Conservation (phyloP, 2,329 filamentous ascomycete species). For the Colletotrichum cereale region DNA sequence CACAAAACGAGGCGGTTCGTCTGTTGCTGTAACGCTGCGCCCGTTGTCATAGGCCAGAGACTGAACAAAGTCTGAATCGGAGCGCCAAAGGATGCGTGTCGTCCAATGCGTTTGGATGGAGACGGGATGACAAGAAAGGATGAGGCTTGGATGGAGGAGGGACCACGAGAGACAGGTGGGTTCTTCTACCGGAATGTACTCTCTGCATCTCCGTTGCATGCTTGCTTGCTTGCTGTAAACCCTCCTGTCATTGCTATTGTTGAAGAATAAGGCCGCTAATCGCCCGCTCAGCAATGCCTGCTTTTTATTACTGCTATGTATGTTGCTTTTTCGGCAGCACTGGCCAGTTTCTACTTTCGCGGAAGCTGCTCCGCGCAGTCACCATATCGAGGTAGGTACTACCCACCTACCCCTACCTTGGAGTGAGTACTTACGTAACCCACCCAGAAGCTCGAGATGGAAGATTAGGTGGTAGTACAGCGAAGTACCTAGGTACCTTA, state of each 20-base stretch:
- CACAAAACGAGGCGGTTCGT: background rate
- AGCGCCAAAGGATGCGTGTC: background rate
- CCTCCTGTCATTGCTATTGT: slow-evolving; percentile 6
- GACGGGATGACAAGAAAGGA: background rate
- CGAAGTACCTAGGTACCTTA: no score
- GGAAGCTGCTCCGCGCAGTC: background rate
- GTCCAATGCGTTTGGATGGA: slow-evolving; percentile 14
- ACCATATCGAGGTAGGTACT: no score
- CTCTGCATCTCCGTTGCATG: background rate
- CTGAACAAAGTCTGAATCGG: background rate
- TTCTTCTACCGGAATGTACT: background rate
- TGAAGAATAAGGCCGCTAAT: slow-evolving; percentile 10
- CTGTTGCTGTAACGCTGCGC: background rate
- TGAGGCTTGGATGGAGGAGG: background rate
- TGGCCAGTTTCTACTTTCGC: background rate
- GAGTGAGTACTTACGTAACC: background rate
- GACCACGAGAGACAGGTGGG: background rate
- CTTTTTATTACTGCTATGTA: background rate
- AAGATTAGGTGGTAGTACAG: background rate
- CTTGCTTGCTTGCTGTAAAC: background rate
- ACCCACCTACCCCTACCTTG: background rate
- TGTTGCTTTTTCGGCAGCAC: background rate
- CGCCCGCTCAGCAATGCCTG: background rate
- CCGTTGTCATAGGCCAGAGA: slow-evolving; percentile 14
- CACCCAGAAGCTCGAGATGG: background rate